phyloP scores from a whole-genome alignment of 2,329 filamentous ascomycete species.

The Claviceps sp. region DNA sequence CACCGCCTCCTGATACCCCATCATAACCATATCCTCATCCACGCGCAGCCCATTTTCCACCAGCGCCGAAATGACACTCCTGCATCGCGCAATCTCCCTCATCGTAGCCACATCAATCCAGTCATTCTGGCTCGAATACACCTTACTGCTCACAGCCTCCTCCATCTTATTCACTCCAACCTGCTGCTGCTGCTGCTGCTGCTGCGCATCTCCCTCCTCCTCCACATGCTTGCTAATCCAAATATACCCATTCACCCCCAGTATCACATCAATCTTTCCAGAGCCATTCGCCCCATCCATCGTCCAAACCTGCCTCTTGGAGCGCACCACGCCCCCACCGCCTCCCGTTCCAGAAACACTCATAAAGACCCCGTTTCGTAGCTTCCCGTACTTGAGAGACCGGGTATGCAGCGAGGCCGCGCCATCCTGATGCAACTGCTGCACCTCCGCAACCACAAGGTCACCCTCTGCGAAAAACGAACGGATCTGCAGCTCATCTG shows the following conservation, averaged over 20 bases:
- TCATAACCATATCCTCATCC: constrained; percentile 78
- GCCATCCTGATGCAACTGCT: constrained; percentile 76
- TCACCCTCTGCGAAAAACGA: constrained; percentile 97
- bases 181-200: constrained; percentile 18
- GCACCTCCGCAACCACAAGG: constrained; percentile 86
- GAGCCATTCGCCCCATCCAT: constrained; percentile 44
- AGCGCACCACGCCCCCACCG: constrained; percentile 73
- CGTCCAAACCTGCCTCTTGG: constrained; percentile 79
- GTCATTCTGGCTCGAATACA: constrained; percentile 95
- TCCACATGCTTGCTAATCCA: constrained; percentile 83
- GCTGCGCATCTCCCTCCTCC: constrained; percentile 28
- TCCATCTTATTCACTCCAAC: constrained; percentile 70
- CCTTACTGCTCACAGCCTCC: constrained; percentile 69
- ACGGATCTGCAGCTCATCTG: constrained; percentile 92
- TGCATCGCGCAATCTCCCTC: constrained; percentile 75
- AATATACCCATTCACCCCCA: constrained; percentile 94
- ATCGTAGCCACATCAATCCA: constrained; percentile 62
- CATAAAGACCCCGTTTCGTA: constrained; percentile 85
- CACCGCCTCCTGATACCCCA: constrained; percentile 68
- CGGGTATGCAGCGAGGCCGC: constrained; percentile 81
- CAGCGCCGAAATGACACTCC: constrained; percentile 68
- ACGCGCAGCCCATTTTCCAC: constrained; percentile 73
- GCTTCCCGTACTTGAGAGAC: constrained; percentile 84
- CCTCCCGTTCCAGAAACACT: constrained; percentile 71
- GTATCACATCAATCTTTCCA: constrained; percentile 65